These are phyloP conservation scores for Scheffersomyces cryptocercus DNA, from an alignment of 1,139 yeast species.

Conservation along the genomic window DNA sequence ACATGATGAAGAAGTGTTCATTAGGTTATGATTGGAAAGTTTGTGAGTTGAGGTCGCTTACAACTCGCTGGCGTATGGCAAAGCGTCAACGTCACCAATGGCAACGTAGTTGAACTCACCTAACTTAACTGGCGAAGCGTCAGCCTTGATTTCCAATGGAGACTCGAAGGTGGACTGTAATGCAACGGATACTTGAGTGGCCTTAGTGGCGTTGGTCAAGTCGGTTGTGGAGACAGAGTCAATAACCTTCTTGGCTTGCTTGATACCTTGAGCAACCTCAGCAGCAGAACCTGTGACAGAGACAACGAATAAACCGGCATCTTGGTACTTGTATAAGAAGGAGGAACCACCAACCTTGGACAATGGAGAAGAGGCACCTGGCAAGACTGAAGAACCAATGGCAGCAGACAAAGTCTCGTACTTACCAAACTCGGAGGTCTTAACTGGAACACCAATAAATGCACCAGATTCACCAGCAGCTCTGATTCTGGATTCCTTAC, in stretches of 20 bases:
- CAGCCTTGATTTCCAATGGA: constrained; percentile 49
- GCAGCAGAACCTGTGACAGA: constrained; percentile 64
- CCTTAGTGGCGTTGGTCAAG: constrained; percentile 42
- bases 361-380: constrained; percentile 47
- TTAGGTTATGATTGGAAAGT: constrained; percentile 1
- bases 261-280: constrained; percentile 61
- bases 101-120: constrained; percentile 83
- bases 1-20: constrained; percentile 4
- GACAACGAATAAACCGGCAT: constrained; percentile 80
- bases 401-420: constrained; percentile 74
- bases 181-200: constrained; percentile 49
- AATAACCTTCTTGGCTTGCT: constrained; percentile 60
- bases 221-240: constrained; percentile 36
- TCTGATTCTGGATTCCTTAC: constrained; percentile 77
- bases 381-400: constrained; percentile 64
- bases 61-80: constrained; percentile 91
- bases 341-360: constrained; percentile 60
- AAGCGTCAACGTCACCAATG: constrained; percentile 83
- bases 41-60: constrained; percentile 28
- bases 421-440: constrained; percentile 62
- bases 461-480: constrained; percentile 68
- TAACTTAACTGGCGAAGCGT: constrained; percentile 47
- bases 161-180: constrained; percentile 51
- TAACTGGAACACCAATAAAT: constrained; percentile 79
- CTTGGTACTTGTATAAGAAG: constrained; percentile 65